Percentiles rank a stretch among this genome's conserved stretches.
Conservation (phyloP, 768 basidiomycete species). For the Scleroderma citrinum region DNA sequence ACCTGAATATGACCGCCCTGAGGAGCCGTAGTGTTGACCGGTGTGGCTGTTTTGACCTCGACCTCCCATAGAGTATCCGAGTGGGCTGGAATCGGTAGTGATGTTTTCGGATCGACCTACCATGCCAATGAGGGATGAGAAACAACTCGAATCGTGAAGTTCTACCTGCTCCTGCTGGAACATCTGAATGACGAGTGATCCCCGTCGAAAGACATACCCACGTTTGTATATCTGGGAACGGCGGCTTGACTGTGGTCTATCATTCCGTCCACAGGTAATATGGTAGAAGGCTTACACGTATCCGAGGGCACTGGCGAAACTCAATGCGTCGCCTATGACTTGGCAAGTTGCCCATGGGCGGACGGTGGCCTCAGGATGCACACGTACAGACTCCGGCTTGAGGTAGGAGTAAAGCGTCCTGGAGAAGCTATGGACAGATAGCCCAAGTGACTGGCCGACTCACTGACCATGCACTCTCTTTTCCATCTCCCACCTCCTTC, state of each 20-base stretch:
- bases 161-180: constrained; percentile 79
- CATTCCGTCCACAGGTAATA: not conserved
- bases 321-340: constrained; percentile 72
- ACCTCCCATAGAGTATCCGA: constrained; percentile 83
- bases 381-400: constrained; percentile 78
- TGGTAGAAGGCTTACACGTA: constrained; percentile 47
- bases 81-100: constrained; percentile 71
- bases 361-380: constrained; percentile 83
- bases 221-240: constrained; percentile 77
- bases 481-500: constrained; percentile 61
- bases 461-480: constrained; percentile 55
- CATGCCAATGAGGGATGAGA: constrained; percentile 1
- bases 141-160: not conserved
- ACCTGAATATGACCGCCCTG: constrained; percentile 41
- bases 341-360: constrained; percentile 79
- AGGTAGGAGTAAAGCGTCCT: constrained; percentile 78
- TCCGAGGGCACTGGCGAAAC: constrained; percentile 76
- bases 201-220: constrained; percentile 72
- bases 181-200: constrained; percentile 69
- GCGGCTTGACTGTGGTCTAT: constrained; percentile 33
- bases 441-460: not conserved
- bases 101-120: constrained; percentile 71
- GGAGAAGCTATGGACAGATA: not conserved
- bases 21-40: constrained; percentile 58
- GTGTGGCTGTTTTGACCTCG: constrained; percentile 77